phyloP scores from a whole-genome alignment of 2,329 filamentous ascomycete genomes.

The Stagonosporopsis chrysanthemi region DNA sequence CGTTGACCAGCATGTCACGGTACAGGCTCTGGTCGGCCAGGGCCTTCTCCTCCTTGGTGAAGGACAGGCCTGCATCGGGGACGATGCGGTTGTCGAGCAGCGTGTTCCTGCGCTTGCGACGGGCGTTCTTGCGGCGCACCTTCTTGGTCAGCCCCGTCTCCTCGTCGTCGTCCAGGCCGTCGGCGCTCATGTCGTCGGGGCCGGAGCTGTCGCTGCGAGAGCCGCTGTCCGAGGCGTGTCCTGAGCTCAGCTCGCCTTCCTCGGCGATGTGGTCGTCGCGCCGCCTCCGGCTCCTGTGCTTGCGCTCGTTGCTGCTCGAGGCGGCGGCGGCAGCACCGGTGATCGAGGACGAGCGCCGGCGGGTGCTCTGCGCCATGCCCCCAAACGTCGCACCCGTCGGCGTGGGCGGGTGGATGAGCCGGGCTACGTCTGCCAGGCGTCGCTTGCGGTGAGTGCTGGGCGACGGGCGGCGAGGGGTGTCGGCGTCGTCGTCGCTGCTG shows the following conservation, averaged over 20 bases:
- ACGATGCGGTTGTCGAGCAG: constrained; percentile 74
- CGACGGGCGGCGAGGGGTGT: constrained; percentile 1
- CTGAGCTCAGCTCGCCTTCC: constrained; percentile 41
- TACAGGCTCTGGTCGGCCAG: constrained; percentile 78
- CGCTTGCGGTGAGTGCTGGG: constrained; percentile 6
- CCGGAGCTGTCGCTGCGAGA: constrained; percentile 55
- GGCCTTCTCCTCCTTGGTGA: constrained; percentile 76
- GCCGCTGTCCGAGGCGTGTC: constrained; percentile 42
- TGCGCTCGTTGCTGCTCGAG: constrained; percentile 30
- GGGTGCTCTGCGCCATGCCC: constrained; percentile 27
- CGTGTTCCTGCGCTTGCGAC: constrained; percentile 72
- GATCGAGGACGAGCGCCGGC: constrained; percentile 47
- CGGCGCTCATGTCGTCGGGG: constrained; percentile 67
- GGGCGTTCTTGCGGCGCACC: constrained; percentile 73
- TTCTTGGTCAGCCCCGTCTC: constrained; percentile 83
- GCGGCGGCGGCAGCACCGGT: constrained; percentile 36
- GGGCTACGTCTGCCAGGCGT: constrained; percentile 27
- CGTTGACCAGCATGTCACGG: constrained; percentile 74
- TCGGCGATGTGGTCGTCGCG: constrained; percentile 46
- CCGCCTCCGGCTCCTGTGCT: constrained; percentile 35
- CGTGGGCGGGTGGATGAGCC: constrained; percentile 42
- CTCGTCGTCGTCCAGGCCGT: constrained; percentile 81
- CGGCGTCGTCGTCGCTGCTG: constrained; percentile 28
- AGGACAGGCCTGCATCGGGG: constrained; percentile 48
- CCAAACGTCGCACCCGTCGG: constrained; percentile 31